phyloP scores from a whole-genome alignment of 225 moss, liverwort and hornwort genomes.

The Takakia lepidozioides region DNA sequence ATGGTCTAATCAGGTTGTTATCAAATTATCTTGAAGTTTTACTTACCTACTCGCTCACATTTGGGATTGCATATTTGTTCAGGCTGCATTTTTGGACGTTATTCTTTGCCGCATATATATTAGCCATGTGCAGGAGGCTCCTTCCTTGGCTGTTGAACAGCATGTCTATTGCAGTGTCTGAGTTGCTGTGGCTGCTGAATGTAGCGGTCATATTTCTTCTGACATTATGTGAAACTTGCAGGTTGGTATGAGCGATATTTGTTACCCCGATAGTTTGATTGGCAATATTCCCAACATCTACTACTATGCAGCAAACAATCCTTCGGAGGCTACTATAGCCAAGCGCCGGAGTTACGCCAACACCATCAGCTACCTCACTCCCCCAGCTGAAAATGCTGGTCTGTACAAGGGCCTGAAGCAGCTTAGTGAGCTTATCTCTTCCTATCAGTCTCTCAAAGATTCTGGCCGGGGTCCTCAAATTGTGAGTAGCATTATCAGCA shows the following conservation, averaged over 20 bases:
- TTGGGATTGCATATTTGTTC: no score
- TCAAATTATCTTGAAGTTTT: no score
- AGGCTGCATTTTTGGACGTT: no score
- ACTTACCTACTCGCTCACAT: no score
- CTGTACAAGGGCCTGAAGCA: conserved; percentile 96
- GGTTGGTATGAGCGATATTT: conserved; percentile 98
- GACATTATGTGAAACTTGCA: conserved; percentile 9
- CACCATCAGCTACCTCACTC: conserved; percentile 98
- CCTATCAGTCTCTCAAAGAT: conserved; percentile 90
- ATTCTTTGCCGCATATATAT: no score
- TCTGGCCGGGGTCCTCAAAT: conserved; percentile 90
- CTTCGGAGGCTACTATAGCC: conserved; percentile 94
- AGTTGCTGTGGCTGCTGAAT: no score
- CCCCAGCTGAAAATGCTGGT: conserved; percentile 96
- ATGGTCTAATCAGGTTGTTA: no score
- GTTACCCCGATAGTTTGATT: conserved; percentile 82
- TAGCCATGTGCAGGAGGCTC: no score
- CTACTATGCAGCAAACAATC: conserved; percentile 97
- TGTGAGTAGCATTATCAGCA: conserved; percentile 86
- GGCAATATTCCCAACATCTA: conserved; percentile 99
- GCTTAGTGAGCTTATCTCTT: conserved; percentile 91
- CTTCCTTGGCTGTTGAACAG: no score
- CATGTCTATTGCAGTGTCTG: no score
- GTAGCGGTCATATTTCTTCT: no score
- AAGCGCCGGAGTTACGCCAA: conserved; percentile 97